A percentile compares a stretch with the other conserved stretches of the same genome.
These are phyloP conservation scores for Erysimum cheiri DNA, from an alignment of 441 rosid genomes.

Conservation along the genomic window DNA sequence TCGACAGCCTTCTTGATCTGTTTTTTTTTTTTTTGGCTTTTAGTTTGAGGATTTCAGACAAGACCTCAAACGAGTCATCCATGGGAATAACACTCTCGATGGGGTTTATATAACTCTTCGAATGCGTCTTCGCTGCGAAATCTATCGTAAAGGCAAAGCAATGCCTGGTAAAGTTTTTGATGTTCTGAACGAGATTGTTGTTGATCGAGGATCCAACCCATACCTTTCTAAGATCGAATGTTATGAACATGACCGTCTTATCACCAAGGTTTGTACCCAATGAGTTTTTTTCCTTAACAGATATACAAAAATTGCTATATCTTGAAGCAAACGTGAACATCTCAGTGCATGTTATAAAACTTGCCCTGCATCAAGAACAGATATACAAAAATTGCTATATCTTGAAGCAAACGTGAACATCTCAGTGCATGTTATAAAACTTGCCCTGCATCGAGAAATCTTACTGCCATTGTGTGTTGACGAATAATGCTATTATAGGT, in stretches of 20 bases:
- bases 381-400: too few species aligned
- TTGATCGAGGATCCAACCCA: conserved; percentile 98
- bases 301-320: background rate
- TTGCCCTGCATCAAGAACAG: too few species aligned
- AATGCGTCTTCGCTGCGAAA: conserved; percentile 92
- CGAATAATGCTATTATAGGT: conserved; percentile 55
- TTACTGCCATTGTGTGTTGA: conserved; percentile 17
- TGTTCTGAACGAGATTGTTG: conserved; percentile 88
- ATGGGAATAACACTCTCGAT: conserved; percentile 81
- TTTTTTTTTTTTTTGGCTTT: conserved; percentile 58
- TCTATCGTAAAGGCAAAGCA: conserved; percentile 86
- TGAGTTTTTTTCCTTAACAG: conserved; percentile 19
- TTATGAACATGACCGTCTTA: conserved; percentile 91
- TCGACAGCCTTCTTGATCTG: conserved; percentile 5
- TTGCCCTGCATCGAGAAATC: background rate
- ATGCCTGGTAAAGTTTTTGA: conserved; percentile 95
- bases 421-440: too few species aligned
- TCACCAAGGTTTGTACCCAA: conserved; percentile 75
- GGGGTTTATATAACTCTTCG: conserved; percentile 98
- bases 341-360: background rate
- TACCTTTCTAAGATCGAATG: conserved; percentile 98
- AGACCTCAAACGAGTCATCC: conserved; percentile 85
- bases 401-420: too few species aligned
- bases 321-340: conserved; percentile 6
- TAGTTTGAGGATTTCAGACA: conserved; percentile 86